Evolutionary conservation across 108 stramenopile genomes (phyloP).

Genomic region (Phaeodactylum tricornutum): DNA sequence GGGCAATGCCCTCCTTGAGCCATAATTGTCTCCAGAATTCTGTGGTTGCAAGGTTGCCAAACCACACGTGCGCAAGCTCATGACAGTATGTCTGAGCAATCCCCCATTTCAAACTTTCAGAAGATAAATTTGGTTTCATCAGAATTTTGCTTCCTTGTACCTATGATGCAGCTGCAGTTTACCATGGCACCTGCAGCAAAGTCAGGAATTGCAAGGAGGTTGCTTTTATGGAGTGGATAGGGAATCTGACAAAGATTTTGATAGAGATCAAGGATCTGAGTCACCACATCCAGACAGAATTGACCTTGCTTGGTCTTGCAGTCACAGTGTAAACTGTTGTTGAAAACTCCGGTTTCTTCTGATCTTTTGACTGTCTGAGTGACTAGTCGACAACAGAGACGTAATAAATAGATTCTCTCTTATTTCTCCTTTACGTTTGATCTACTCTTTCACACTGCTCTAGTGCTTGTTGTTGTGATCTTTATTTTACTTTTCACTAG

Average conservation of each 20-base stretch:
- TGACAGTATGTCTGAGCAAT: conserved; percentile 22
- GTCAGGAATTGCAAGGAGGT: conserved; percentile 57
- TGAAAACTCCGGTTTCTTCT: too few species aligned
- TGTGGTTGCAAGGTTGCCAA: conserved; percentile 73
- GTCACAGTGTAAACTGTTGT: conserved; percentile 52
- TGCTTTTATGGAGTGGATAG: conserved; percentile 61
- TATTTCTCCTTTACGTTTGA: too few species aligned
- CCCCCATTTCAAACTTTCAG: conserved; percentile 14
- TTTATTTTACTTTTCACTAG: too few species aligned
- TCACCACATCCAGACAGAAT: conserved; percentile 42
- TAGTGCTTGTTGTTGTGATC: too few species aligned
- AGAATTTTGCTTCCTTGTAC: conserved; percentile 51
- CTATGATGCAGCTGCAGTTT: conserved; percentile 71
- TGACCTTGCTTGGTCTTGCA: conserved; percentile 38
- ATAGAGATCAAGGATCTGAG: conserved; percentile 35
- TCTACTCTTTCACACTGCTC: too few species aligned
- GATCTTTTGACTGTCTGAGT: too few species aligned
- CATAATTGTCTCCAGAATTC: conserved; percentile 60
- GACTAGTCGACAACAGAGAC: too few species aligned
- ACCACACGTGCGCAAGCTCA: conserved; percentile 72
- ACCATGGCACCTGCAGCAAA: conserved; percentile 79
- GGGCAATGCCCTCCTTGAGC: conserved; percentile 74
- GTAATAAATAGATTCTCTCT: too few species aligned
- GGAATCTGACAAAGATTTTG: conserved; percentile 22
- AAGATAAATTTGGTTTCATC: conserved; percentile 8